Conservation (phyloP, 1,139 yeast genomes). For the Suhomyces anneliseae region DNA sequence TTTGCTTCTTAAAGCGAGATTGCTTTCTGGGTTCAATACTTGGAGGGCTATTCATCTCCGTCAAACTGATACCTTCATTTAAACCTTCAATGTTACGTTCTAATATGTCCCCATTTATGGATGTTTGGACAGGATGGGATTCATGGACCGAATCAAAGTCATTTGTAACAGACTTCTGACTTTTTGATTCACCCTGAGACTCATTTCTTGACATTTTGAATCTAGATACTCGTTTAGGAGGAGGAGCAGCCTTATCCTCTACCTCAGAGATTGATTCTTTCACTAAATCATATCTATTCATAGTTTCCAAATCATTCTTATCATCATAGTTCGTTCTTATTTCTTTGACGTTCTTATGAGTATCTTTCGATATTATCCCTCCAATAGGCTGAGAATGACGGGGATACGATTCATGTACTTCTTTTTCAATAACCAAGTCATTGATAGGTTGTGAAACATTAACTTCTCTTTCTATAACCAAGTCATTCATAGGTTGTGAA, state of each 20-base stretch:
- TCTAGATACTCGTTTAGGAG: conserved; percentile 9
- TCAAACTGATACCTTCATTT: too few species aligned
- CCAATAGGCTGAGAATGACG: not conserved
- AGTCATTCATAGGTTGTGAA: not conserved
- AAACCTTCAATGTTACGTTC: conserved; percentile 3
- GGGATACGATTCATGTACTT: conserved; percentile 5
- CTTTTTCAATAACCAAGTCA: conserved; percentile 6
- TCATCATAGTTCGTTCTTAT: not conserved
- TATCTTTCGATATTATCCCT: not conserved
- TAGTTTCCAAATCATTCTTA: conserved; percentile 6
- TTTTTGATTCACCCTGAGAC: not conserved
- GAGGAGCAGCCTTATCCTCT: conserved; percentile 14
- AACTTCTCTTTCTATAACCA: conserved; percentile 7
- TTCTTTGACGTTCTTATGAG: not conserved
- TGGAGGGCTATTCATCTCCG: not conserved
- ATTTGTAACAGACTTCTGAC: too few species aligned
- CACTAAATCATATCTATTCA: conserved; percentile 22
- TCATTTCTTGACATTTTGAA: conserved; percentile 5
- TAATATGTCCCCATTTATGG: conserved; percentile 12
- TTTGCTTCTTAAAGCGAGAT: not conserved
- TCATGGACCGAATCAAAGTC: too few species aligned
- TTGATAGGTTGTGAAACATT: not conserved
- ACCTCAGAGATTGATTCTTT: conserved; percentile 22
- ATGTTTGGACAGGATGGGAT: not conserved
- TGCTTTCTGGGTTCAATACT: not conserved